Base-by-base conservation (phyloP, 1,284 basidiomycete genomes). In the Pterulicium gracile region DNA sequence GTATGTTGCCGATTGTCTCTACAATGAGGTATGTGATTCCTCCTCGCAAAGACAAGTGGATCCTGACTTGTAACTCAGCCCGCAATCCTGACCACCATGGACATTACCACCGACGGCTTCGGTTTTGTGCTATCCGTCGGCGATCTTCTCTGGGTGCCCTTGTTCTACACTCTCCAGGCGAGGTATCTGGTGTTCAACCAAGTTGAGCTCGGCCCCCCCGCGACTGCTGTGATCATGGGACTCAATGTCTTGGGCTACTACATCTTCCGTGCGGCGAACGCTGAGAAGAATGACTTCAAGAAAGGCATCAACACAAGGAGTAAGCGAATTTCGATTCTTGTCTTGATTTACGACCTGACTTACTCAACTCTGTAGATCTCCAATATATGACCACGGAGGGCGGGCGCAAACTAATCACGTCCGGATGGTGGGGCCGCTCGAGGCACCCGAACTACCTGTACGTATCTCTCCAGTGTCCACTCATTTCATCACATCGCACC, bases 91-190 rank as follows among this genome's bases (percentile, higher is more conserved):
- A 94, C 89, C 5, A 93, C 89, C 15, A 98, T 98, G 91, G 95
- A 98, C 61, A 96, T 98, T 59, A 95, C 86, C 4, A 91, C 90
- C 21, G 96, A 98, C 56, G 95, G 95, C 3, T 98, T 98, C 56
- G 96, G 96, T 4, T 98, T 95, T 74, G 98, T 98, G 95, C 82
- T 99, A 23, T 70, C 90, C 2, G 80, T 96, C 44, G 96, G 95
- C 42, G 93, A 98, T 62, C 77, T 98, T 18, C 70, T 82, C 15
- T 98, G 92, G 88, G 88, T 98, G 5, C 95, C 96, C 3, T 97
- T 98, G 66, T 82, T 82, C 12, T 99, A 98, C 66, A 83, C 81
- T 18, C 77, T 98, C 3, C 94, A 98, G 68, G 90, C 94, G 1
- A 85, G 93, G 47, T 98, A 88, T 66, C 81, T 98, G 49, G 94